phyloP scores from a whole-genome alignment of 352 stramenopile genomes.

The Phytophthora kernoviae region DNA sequence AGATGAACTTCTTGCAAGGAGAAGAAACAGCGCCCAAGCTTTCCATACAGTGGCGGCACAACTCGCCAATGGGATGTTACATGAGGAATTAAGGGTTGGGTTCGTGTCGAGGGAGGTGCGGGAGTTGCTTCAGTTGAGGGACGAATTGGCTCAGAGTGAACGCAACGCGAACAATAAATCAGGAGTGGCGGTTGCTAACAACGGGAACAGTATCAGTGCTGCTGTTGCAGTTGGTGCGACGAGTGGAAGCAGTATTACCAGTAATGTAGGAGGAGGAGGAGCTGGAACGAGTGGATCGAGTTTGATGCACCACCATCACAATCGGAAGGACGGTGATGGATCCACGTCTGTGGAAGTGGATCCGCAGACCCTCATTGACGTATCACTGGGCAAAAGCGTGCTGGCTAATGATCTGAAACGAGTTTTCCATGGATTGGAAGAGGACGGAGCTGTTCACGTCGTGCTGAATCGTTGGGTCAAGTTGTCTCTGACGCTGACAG shows the following conservation, averaged over 20 bases:
- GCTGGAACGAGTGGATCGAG: constrained; percentile 23
- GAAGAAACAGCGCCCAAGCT: constrained; percentile 47
- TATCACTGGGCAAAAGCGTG: constrained; percentile 75
- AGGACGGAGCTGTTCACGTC: constrained; percentile 75
- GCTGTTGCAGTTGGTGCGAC: constrained; percentile 29
- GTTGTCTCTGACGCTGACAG: constrained; percentile 80
- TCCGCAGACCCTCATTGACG: constrained; percentile 83
- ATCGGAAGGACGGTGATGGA: constrained; percentile 38
- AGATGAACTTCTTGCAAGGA: constrained; percentile 38
- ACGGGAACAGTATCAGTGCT: constrained; percentile 38
- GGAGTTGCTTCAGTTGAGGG: constrained; percentile 77
- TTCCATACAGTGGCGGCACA: constrained; percentile 76
- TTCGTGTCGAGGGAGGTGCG: constrained; percentile 83
- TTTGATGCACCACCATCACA: constrained; percentile 34
- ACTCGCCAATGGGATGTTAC: constrained; percentile 78
- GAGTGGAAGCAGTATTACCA: constrained; percentile 31
- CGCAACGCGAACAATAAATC: constrained; percentile 31
- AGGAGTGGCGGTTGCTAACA: constrained; percentile 13
- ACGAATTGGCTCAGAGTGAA: constrained; percentile 79
- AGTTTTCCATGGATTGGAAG: constrained; percentile 83
- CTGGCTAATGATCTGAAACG: constrained; percentile 87
- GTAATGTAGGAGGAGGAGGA: constrained; percentile 13
- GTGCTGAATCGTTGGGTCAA: constrained; percentile 89
- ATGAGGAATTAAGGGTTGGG: constrained; percentile 79
- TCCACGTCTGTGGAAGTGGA: constrained; percentile 62